Conservation (phyloP, 2,329 filamentous ascomycete species). For the Fusarium beomiforme region DNA sequence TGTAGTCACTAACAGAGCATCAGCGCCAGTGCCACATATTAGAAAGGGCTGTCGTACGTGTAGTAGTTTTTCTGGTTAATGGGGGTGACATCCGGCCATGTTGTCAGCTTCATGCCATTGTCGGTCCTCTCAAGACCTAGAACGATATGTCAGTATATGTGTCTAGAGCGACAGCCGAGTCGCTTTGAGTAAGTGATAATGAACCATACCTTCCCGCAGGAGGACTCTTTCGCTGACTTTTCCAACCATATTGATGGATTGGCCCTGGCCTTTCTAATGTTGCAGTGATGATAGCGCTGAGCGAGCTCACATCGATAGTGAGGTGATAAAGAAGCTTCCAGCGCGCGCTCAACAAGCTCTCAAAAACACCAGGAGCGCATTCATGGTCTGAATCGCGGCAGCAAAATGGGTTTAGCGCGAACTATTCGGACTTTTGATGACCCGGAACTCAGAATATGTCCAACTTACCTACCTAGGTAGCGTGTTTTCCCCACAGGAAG, state of each 20-base stretch:
- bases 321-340: constrained; percentile 22
- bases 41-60: constrained; percentile 66
- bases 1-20: constrained; percentile 77
- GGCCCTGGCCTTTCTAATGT: constrained; percentile 19
- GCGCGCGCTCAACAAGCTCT: constrained; percentile 29
- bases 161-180: constrained; percentile 19
- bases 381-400: constrained; percentile 31
- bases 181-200: constrained; percentile 12
- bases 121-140: constrained; percentile 93
- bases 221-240: constrained; percentile 74
- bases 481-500: neutral
- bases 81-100: constrained; percentile 89
- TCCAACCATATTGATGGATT: constrained; percentile 62
- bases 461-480: neutral
- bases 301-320: constrained; percentile 39
- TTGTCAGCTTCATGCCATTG: constrained; percentile 96
- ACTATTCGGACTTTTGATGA: constrained; percentile 15
- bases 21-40: constrained; percentile 13
- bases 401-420: constrained; percentile 29
- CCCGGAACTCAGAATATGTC: constrained; percentile 6
- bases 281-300: constrained; percentile 18
- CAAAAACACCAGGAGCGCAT: constrained; percentile 43
- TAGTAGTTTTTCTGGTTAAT: constrained; percentile 99
- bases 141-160: constrained; percentile 37
- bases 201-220: constrained; percentile 64